These are phyloP conservation scores for Kurtzmaniella cleridarum DNA, from an alignment of 805 yeast species.

Conservation along the genomic window DNA sequence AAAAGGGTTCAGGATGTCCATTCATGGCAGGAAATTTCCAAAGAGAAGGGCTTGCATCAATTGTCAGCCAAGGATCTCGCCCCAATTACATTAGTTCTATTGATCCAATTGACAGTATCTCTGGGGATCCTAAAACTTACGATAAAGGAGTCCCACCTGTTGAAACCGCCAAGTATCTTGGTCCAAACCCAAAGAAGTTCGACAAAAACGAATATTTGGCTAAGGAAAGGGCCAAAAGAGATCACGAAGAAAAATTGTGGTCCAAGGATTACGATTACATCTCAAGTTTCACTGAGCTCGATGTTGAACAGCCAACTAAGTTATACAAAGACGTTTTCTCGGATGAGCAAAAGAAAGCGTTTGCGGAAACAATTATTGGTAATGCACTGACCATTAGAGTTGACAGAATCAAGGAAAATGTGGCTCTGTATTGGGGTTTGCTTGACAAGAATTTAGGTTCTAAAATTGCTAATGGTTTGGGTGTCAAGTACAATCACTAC, in stretches of 20 bases:
- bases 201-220: constrained; percentile 22
- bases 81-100: constrained; percentile 49
- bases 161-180: constrained; percentile 21
- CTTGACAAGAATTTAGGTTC: constrained; percentile 36
- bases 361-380: constrained; percentile 33
- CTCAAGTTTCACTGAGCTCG: constrained; percentile 38
- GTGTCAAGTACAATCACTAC: constrained; percentile 28
- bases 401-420: constrained; percentile 26
- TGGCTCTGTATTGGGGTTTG: constrained; percentile 39
- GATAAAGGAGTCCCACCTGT: constrained; percentile 16
- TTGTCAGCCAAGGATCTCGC: constrained; percentile 33
- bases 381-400: constrained; percentile 30
- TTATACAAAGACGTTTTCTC: constrained; percentile 35
- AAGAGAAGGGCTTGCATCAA: constrained; percentile 16
- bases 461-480: constrained; percentile 36
- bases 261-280: constrained; percentile 30
- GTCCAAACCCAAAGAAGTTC: constrained; percentile 25
- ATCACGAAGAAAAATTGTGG: constrained; percentile 34
- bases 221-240: constrained; percentile 19
- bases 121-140: constrained; percentile 13
- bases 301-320: constrained; percentile 43
- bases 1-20: constrained; percentile 18
- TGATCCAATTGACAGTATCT: constrained; percentile 24
- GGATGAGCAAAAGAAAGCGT: constrained; percentile 24
- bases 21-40: constrained; percentile 22